Evolutionary conservation across 1,139 yeast species (phyloP).

Genomic region (Diutina sp.): DNA sequence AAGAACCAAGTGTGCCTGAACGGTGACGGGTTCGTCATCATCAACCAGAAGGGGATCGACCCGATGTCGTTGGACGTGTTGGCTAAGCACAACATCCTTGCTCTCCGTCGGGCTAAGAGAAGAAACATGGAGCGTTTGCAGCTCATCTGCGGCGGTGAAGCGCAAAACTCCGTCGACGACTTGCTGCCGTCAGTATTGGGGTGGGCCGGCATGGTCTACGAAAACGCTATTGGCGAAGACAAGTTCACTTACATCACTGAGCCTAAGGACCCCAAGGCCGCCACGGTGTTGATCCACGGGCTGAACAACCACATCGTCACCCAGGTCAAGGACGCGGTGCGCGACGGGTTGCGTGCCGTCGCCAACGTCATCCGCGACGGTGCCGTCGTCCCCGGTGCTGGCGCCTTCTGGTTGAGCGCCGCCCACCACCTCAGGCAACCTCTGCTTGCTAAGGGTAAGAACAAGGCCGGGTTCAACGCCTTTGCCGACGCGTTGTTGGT

Average conservation of each 20-base stretch:
- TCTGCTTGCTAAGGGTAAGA: slow-evolving; percentile 66
- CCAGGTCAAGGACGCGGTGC: slow-evolving; percentile 92
- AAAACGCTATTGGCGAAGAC: slow-evolving; percentile 91
- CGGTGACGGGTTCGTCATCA: slow-evolving; percentile 76
- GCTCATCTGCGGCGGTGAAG: slow-evolving; percentile 93
- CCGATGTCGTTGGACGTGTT: slow-evolving; percentile 94
- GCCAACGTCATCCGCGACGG: slow-evolving; percentile 82
- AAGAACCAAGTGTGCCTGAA: slow-evolving; percentile 83
- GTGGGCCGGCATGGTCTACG: slow-evolving; percentile 82
- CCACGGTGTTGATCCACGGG: slow-evolving; percentile 86
- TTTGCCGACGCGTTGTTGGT: slow-evolving; percentile 85
- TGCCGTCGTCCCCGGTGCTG: slow-evolving; percentile 90
- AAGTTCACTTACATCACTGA: slow-evolving; percentile 94
- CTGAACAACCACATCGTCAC: slow-evolving; percentile 80
- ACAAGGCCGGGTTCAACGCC: slow-evolving; percentile 83
- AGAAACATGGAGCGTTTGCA: slow-evolving; percentile 98
- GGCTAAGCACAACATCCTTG: slow-evolving; percentile 87
- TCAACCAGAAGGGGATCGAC: slow-evolving; percentile 97
- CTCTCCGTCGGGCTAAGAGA: slow-evolving; percentile 95
- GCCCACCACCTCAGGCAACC: slow-evolving; percentile 50
- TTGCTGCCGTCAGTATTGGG: slow-evolving; percentile 79
- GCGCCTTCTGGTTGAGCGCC: slow-evolving; percentile 85
- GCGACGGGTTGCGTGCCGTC: slow-evolving; percentile 94
- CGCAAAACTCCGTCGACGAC: slow-evolving; percentile 95
- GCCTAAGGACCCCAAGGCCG: slow-evolving; percentile 82